Percentiles rank a stretch among this genome's conserved stretches.
Conservation (phyloP, 2,329 filamentous ascomycete species). For the Incumbomyces delicatus region DNA sequence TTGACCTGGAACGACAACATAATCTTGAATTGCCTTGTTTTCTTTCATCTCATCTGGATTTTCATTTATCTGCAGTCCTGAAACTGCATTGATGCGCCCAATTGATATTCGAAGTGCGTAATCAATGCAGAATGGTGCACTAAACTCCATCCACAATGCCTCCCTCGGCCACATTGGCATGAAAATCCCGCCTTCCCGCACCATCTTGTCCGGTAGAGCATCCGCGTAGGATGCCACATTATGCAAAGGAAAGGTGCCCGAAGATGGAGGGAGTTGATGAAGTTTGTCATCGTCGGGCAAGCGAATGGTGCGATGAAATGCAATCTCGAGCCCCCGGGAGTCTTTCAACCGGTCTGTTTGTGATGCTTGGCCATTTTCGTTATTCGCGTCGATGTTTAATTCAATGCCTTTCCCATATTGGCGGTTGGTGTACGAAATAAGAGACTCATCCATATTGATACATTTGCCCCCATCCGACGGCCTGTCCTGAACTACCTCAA, state of each 20-base stretch:
- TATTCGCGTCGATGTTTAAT: background rate
- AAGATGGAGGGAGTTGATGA: background rate
- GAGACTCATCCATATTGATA: background rate
- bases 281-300: constrained; percentile 2
- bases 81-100: constrained; percentile 35
- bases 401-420: background rate
- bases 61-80: constrained; percentile 25
- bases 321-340: background rate
- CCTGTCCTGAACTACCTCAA: background rate
- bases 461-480: background rate
- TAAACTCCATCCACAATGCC: constrained; percentile 36
- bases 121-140: constrained; percentile 22
- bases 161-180: constrained; percentile 38
- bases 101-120: constrained; percentile 28
- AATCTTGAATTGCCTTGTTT: constrained; percentile 31
- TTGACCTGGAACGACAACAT: constrained; percentile 33
- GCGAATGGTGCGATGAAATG: constrained; percentile 1
- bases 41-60: constrained; percentile 17
- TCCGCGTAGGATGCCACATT: constrained; percentile 2
- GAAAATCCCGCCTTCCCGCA: constrained; percentile 35
- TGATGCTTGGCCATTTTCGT: too few relatives aligned
- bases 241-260: background rate
- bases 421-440: background rate
- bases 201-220: constrained; percentile 27
- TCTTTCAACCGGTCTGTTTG: too few relatives aligned